Base-by-base conservation (phyloP, 331 rosid species). In the Rhamnella rubrinervis region DNA sequence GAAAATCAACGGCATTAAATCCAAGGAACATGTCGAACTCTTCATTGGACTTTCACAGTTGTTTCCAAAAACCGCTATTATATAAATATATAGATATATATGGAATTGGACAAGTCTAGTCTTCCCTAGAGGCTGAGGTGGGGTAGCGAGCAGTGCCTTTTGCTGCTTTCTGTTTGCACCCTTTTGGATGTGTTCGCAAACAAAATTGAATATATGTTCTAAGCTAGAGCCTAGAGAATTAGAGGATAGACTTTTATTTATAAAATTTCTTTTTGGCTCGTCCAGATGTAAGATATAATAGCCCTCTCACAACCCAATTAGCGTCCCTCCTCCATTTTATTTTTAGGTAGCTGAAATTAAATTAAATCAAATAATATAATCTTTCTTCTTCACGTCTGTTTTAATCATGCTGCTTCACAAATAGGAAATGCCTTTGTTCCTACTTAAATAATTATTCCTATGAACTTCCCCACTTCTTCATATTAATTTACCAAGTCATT, bases 41-140 rank as follows among this genome's bases (percentile, higher is more conserved):
- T 59, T 68, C 41, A 52, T 61, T 14, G 41, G 51, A 51, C 39
- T 55, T 56, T 44, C 52, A 35, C 58, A 21, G 66, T 55, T 50
- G 66, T 55, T 50, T 71, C 6, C 12, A 20, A 9, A 40, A 38
- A 53, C 19, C 4, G 51, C 59, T 65, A 31, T 31, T 31, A 31
- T 31, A 31, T 31, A 23, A 23, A 23, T 23, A 5, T 20, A 20
- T 18, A 9, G 13, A 53, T 17, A 37, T 37, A 4, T 37, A 7
- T 50, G 28, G 46, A 67, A 38, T n/a, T 67, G 61, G 62, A 38
- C 38, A 35, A 47, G n/a, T 10, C 71, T 51, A 38, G 55, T 4
- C 61, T 13, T 11, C 61, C 5, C 16, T 44, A 12, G 26, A 56
- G 59, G 28, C 40, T 26, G 19, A 26, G 46, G 31, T 26, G 14